Conservation (phyloP, 148 eudicot genomes). For the Rhododendron simsii region DNA sequence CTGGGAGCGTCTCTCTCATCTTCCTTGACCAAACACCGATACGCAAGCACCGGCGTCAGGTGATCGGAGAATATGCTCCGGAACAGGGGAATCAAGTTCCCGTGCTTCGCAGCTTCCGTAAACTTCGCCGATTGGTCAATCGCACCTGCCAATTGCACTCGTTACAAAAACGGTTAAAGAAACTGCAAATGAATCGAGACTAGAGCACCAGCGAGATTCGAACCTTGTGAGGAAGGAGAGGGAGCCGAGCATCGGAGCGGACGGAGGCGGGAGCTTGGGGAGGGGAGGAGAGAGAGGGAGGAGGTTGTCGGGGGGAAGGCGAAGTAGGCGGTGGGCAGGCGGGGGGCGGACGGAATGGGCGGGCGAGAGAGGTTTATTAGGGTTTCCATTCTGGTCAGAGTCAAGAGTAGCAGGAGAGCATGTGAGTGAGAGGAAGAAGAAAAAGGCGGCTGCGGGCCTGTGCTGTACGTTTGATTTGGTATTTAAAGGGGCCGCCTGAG, state of each 20-base stretch:
- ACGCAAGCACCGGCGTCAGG: conserved; percentile 93
- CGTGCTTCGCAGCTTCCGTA: conserved; percentile 73
- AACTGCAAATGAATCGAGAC: not conserved
- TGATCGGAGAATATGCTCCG: conserved; percentile 84
- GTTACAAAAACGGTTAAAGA: not conserved
- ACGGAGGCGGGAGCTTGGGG: conserved; percentile 15
- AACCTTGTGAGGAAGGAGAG: conserved; percentile 34
- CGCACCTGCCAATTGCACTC: conserved; percentile 1
- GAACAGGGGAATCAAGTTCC: conserved; percentile 83
- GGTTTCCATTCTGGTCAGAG: conserved; percentile 27
- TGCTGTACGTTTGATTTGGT: not conserved
- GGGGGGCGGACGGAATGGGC: not conserved
- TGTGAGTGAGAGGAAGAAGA: not conserved
- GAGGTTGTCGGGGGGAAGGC: conserved; percentile 2
- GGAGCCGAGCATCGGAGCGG: conserved; percentile 33
- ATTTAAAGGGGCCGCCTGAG: not conserved
- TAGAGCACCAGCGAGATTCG: not conserved
- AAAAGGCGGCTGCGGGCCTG: not conserved
- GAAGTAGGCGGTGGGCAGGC: conserved; percentile 8
- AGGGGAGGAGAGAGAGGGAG: conserved; percentile 9
- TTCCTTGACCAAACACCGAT: conserved; percentile 88
- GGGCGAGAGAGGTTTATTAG: conserved; percentile 31
- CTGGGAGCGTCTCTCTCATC: conserved; percentile 97
- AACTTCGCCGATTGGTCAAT: conserved; percentile 59
- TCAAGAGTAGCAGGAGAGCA: not conserved